phyloP scores from a whole-genome alignment of 371 early-diverging fungal genomes.

The Rhizopus sp. region DNA sequence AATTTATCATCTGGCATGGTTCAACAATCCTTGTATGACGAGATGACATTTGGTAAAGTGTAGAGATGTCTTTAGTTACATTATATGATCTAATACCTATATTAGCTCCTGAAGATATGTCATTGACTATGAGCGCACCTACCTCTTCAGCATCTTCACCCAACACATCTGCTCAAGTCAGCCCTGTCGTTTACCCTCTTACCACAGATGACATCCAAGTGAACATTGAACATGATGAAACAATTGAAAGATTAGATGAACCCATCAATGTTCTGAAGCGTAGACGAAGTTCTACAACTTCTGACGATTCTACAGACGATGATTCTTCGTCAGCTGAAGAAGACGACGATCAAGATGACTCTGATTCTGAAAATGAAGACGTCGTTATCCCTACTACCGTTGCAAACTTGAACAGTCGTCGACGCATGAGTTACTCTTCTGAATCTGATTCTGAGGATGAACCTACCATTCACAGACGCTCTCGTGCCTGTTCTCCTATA shows the following conservation, averaged over 20 bases:
- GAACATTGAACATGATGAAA: constrained; percentile 6
- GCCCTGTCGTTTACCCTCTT: constrained; percentile 19
- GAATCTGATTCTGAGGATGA: constrained; percentile 46
- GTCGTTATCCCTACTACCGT: constrained; percentile 43
- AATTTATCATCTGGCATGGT: constrained; percentile 17
- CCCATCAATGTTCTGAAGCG: constrained; percentile 18
- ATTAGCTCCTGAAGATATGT: constrained; percentile 24
- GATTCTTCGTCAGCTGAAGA: constrained; percentile 21
- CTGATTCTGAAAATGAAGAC: constrained; percentile 23
- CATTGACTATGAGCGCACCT: constrained; percentile 24
- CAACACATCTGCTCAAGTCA: constrained; percentile 17
- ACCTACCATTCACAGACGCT: constrained; percentile 13
- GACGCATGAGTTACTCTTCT: constrained; percentile 30
- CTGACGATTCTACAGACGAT: constrained; percentile 20
- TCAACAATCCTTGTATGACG: constrained; percentile 39
- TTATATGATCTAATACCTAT: background rate
- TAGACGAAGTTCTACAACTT: constrained; percentile 27
- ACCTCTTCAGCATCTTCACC: constrained; percentile 31
- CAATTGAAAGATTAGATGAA: constrained; percentile 13
- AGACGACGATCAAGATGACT: constrained; percentile 23
- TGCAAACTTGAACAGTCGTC: constrained; percentile 38
- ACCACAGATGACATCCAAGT: constrained; percentile 1
- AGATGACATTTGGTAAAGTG: constrained; percentile 45
- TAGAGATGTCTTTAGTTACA: background rate
- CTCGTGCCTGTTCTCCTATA: constrained; percentile 18